Evolutionary conservation across 345 rosid species (phyloP), one percentile per base, ranked within the genome.

Genomic region (Acer yangbiense): DNA sequence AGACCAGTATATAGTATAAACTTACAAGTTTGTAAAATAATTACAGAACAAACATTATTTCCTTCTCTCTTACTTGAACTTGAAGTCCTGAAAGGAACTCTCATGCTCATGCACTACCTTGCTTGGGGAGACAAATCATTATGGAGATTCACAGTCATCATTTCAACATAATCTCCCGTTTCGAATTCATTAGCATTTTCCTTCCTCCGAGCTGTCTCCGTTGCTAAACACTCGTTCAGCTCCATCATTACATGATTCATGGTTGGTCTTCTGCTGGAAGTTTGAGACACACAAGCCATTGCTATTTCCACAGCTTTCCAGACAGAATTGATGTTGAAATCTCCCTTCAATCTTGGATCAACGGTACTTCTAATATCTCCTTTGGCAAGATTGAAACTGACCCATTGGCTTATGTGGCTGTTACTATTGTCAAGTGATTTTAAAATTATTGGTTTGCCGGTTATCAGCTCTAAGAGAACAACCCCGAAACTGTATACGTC

Each of bases 401-500:
- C 89, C 86, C 81, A 86, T 29, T 86, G 76, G 44, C 71, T 78
- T 57, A 86, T 80, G 67, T 85, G 81, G 72, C 72, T 32, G 50
- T 64, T 73, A 8, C 68, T 65, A 29, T 70, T n/a, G 41, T 73
- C 68, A 2, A 1, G 16, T 29, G 0, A 52, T 57, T 60, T 77
- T 10, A 48, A 55, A 21, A 83, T 82, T 35, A 77, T 85, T 2
- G 80, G 75, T 25, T 64, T 75, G 69, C 84, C 74, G 71, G 87
- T 83, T 3, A 83, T 79, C 29, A 86, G 72, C 71, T 85, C 85
- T 55, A 89, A 58, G 0, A 89, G 75, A 41, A 89, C 88, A 46
- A 86, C n/a, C 21, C 90, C 90, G 4, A 87, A 89, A 55, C 89
- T 82, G 57, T 87, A 89, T 0, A 87, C 79, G 21, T 89, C 89